These are phyloP conservation scores for Pyrenochaeta sp. DNA, from an alignment of 2,329 filamentous ascomycete species.

Conservation along the genomic window DNA sequence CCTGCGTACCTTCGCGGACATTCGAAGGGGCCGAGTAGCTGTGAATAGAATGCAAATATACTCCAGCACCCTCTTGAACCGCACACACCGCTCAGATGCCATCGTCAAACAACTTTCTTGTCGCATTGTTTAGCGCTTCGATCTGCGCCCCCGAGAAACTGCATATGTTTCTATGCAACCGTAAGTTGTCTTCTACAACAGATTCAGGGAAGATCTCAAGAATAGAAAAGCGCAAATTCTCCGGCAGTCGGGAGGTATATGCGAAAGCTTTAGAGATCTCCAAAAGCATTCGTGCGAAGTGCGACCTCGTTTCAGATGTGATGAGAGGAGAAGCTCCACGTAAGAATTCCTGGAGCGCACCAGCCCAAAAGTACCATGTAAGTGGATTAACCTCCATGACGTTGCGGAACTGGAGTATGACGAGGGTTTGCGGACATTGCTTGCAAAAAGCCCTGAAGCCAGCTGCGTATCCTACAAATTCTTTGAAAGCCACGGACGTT, in stretches of 20 bases:
- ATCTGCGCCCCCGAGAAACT: too few relatives aligned
- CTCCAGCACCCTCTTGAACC: too few relatives aligned
- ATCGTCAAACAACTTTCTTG: neutral
- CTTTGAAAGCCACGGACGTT: neutral
- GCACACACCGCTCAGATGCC: neutral
- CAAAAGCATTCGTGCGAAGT: neutral
- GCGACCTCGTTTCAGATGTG: neutral
- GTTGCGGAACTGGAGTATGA: neutral
- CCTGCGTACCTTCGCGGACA: too few relatives aligned
- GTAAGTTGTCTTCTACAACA: neutral
- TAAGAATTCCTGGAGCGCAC: neutral
- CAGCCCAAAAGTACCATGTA: neutral
- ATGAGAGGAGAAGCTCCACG: neutral
- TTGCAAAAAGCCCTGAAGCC: neutral
- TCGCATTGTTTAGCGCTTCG: too few relatives aligned
- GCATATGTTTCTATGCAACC: neutral
- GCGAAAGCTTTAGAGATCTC: neutral
- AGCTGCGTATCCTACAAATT: neutral
- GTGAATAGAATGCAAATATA: too few relatives aligned
- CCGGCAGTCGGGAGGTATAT: neutral
- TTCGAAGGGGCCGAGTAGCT: too few relatives aligned
- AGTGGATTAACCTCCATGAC: neutral
- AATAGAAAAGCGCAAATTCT: neutral
- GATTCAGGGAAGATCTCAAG: neutral
- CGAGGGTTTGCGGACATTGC: neutral